Base-by-base conservation (phyloP, 1,284 basidiomycete species). In the Moesziomyces parantarcticus region DNA sequence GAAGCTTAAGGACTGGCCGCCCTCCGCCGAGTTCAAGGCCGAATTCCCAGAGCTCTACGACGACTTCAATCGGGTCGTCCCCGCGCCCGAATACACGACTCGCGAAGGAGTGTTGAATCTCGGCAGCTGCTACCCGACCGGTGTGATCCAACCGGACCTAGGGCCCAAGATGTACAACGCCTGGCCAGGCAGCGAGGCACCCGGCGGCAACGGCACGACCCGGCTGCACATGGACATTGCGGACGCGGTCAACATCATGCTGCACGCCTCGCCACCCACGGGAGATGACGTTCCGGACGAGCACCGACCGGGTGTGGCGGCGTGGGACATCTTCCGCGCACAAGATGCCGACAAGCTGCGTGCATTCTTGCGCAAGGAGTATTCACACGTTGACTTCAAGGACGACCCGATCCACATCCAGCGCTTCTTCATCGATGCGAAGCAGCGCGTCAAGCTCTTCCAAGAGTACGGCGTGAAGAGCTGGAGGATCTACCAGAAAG, bases 1-100 rank as follows among this genome's bases (percentile, higher is more conserved):
- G 88, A 95, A 95, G 85, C 85, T 97, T 75, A 94, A 96, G 88
- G 95, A 98, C 84, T 97, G 94, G 94, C 95, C 95, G 2, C 88
- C 91, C 0, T 90, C 90, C 3, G 88, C 89, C 3, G 93, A 95
- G 67, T 96, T 97, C 85, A 90, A 90, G 77, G 86, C 87, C 2
- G 88, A 89, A 5, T 94, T 94, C 78, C 94, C 94, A 0, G 90
- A 91, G 65, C 86, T 97, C n/a, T 97, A 90, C 80, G 88, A 91
- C 21, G 95, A 97, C 79, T 97, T 97, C 81, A 90, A 88, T 71
- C 85, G 88, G 16, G 90, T 90, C 1, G 89, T 97, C 1, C 95
- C 95, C 0, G 90, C 93, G 0, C 93, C 93, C 0, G 91, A 91
- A 80, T 94, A 92, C 79, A 92, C 94, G 18, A 87, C 93, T 34